Evolutionary conservation across 148 eudicot genomes (phyloP), one percentile per base, ranked within the genome.

Genomic region (Silene uniflora): DNA sequence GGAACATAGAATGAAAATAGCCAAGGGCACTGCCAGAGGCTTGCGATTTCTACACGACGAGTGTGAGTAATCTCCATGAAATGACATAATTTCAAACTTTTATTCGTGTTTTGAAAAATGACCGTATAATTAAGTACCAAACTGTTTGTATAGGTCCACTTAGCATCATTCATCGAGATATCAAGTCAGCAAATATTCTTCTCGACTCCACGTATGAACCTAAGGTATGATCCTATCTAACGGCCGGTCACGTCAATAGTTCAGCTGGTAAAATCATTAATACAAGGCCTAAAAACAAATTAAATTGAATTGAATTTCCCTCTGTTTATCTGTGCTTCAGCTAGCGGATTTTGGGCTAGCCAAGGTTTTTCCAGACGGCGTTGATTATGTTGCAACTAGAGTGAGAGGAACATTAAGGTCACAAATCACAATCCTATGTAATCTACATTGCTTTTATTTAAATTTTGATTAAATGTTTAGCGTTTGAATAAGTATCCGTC

Each of bases 281-380:
- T 29, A 29, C 32, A 1, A 29, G 4, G 2, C 32, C 2, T 29
- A 29, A 29, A 1, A 29, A 4, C 32, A 29, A 29, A 29, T n/a
- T n/a, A 29, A 29, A 29, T 1, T 29, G 32, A 29, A 29, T 29
- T 29, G 32, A 29, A 29, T 29, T 29, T 29, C 32, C 32, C 32
- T 29, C 32, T 29, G 32, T 29, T 29, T 29, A 29, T 4, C 32
- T 29, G 52, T 72, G 29, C 17, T 59, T 13, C 83, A 91, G 96
- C 89, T 91, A 81, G 89, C 92, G 21, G 92, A 89, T 76, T 89
- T 91, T 73, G 92, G 96, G 62, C 89, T 91, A 19, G 96, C 91
- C 27, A 84, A 79, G 79, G 79, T 91, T 58, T 76, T 62, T 73
- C 52, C 77, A 18, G 92, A 91, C 54, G 66, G 77, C 24, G 83